These are phyloP conservation scores for Chytriomyces sp. DNA, from an alignment of 192 early-diverging fungal genomes.

Conservation along the genomic window DNA sequence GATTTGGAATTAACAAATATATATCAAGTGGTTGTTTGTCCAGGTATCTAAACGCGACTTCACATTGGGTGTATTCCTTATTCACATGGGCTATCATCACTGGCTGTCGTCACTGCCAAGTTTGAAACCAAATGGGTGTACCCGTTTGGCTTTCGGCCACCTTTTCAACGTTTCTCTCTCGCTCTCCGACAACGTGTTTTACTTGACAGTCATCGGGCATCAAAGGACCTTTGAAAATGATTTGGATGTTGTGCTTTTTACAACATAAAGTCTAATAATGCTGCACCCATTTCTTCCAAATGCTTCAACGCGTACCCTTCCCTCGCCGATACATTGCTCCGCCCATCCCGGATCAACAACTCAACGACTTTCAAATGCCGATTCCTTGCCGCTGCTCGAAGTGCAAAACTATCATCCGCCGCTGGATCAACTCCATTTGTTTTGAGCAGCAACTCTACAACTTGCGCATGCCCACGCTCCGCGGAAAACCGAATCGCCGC, in stretches of 20 bases:
- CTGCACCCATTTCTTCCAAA: not conserved
- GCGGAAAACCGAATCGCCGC: not conserved
- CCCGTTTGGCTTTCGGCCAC: no score
- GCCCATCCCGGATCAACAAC: conserved; percentile 14
- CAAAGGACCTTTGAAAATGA: no score
- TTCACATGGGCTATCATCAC: no score
- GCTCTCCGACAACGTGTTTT: no score
- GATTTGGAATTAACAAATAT: no score
- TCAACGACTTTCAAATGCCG: conserved; percentile 24
- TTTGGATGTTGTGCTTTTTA: not conserved
- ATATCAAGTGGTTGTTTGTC: no score
- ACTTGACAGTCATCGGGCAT: no score
- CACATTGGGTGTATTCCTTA: no score
- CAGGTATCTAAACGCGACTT: no score
- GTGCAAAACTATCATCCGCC: conserved; percentile 4
- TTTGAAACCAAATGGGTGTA: no score
- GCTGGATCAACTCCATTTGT: conserved; percentile 10
- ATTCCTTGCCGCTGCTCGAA: conserved; percentile 16
- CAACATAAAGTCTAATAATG: not conserved
- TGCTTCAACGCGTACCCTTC: conserved; percentile 13
- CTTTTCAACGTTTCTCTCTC: no score
- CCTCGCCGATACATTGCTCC: conserved; percentile 5
- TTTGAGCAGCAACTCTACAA: conserved; percentile 23
- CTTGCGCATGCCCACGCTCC: conserved; percentile 16
- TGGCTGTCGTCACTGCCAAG: no score